Conservation (phyloP, 208 protist species). For the Trypanosomatidae sp. region DNA sequence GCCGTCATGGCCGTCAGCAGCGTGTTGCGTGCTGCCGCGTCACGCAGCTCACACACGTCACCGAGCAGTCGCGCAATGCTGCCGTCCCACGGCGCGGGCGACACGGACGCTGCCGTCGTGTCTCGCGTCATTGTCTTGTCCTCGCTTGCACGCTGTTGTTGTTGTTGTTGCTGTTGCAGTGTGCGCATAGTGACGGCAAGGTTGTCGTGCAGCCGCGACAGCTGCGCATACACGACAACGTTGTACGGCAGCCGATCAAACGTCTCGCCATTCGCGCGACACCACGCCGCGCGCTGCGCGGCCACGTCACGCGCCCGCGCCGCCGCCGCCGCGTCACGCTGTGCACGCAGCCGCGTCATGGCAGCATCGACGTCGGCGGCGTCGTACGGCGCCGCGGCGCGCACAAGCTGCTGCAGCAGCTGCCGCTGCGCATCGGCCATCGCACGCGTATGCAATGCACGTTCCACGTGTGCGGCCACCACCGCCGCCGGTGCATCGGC, state of each 20-base stretch:
- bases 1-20: conserved; percentile 34
- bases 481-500: conserved; percentile 10
- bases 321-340: too few relatives aligned
- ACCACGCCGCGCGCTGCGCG: conserved; percentile 24
- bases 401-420: conserved; percentile 20
- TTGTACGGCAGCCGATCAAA: conserved; percentile 49
- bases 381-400: conserved; percentile 19
- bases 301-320: too few relatives aligned
- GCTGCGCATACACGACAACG: conserved; percentile 36
- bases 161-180: too few relatives aligned
- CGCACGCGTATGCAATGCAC: neutral
- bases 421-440: conserved; percentile 19
- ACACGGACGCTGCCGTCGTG: too few relatives aligned
- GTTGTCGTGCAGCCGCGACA: conserved; percentile 27
- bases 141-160: too few relatives aligned
- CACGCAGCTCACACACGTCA: conserved; percentile 34
- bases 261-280: conserved; percentile 17
- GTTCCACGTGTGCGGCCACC: conserved; percentile 5
- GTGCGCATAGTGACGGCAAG: too few relatives aligned
- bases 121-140: too few relatives aligned
- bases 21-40: conserved; percentile 21
- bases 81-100: conserved; percentile 30
- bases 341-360: conserved; percentile 53
- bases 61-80: conserved; percentile 20
- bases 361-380: conserved; percentile 6